These are phyloP conservation scores for Panus rudis DNA, from an alignment of 768 basidiomycete species.

Conservation along the genomic window DNA sequence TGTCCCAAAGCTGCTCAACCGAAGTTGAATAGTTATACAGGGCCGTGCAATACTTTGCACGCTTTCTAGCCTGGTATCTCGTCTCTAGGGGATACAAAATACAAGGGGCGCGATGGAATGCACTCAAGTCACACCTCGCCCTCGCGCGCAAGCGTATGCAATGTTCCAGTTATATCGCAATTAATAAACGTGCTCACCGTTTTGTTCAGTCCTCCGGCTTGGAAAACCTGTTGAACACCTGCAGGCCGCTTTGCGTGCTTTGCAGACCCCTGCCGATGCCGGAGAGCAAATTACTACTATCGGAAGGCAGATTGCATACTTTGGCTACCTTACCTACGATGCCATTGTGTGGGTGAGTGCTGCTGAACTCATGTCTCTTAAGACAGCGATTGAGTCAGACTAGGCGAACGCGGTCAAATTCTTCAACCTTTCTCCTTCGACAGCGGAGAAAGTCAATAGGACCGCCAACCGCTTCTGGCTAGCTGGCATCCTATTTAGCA, in stretches of 20 bases:
- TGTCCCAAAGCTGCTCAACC: background rate
- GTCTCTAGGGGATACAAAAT: constrained; percentile 61
- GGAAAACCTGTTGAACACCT: constrained; percentile 93
- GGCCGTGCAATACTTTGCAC: constrained; percentile 83
- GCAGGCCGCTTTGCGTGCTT: constrained; percentile 78
- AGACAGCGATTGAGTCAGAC: background rate
- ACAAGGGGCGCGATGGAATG: constrained; percentile 71
- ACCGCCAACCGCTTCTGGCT: constrained; percentile 83
- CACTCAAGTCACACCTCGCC: constrained; percentile 80
- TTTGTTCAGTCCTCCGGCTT: constrained; percentile 70
- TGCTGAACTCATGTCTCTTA: background rate
- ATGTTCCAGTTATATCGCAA: background rate
- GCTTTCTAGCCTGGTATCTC: constrained; percentile 83
- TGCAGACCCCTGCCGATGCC: constrained; percentile 44
- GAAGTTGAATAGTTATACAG: constrained; percentile 64
- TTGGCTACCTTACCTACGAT: constrained; percentile 81
- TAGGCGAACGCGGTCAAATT: constrained; percentile 51
- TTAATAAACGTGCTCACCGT: constrained; percentile 2
- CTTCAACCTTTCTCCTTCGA: constrained; percentile 51
- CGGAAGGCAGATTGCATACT: constrained; percentile 81
- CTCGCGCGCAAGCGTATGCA: constrained; percentile 72
- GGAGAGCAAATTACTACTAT: constrained; percentile 74
- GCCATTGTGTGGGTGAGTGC: constrained; percentile 74
- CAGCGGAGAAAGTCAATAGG: constrained; percentile 52
- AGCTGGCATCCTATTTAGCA: constrained; percentile 75